phyloP scores from a whole-genome alignment of 2,329 filamentous ascomycete genomes.

The Ophiostoma himal-ulmi region DNA sequence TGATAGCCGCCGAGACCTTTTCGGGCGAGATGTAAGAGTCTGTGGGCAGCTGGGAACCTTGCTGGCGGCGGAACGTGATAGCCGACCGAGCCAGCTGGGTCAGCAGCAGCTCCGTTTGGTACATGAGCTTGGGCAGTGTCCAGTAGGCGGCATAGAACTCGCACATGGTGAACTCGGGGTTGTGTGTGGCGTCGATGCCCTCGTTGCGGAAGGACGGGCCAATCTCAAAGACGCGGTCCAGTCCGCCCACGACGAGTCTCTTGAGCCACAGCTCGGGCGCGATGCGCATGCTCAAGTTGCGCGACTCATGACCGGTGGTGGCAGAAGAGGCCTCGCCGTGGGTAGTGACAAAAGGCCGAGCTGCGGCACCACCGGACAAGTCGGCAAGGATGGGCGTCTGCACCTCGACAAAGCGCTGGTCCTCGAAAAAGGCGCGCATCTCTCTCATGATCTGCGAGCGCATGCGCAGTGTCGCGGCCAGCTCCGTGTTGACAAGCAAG shows the following conservation, averaged over 20 bases:
- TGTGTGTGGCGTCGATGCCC: slow-evolving; percentile 83
- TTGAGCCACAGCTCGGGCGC: slow-evolving; percentile 96
- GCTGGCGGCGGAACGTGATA: slow-evolving; percentile 29
- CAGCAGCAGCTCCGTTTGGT: slow-evolving; percentile 68
- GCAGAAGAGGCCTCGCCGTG: slow-evolving; percentile 31
- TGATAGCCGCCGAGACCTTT: not conserved
- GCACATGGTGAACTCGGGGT: slow-evolving; percentile 95
- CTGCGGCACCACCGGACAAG: slow-evolving; percentile 78
- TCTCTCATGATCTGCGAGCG: slow-evolving; percentile 68
- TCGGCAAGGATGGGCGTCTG: slow-evolving; percentile 83
- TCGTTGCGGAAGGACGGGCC: slow-evolving; percentile 91
- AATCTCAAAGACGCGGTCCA: slow-evolving; percentile 88
- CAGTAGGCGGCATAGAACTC: slow-evolving; percentile 92
- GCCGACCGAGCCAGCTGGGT: slow-evolving; percentile 43
- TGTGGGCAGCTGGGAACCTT: not conserved
- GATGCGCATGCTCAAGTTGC: slow-evolving; percentile 66
- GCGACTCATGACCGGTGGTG: not conserved
- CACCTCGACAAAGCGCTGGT: slow-evolving; percentile 73
- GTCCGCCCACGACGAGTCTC: slow-evolving; percentile 78
- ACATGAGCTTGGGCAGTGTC: slow-evolving; percentile 67
- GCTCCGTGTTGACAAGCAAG: slow-evolving; percentile 67
- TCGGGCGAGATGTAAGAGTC: slow-evolving; percentile 27
- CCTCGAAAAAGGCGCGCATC: slow-evolving; percentile 67
- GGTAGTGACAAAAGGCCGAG: slow-evolving; percentile 75
- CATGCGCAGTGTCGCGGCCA: slow-evolving; percentile 58